A percentile compares a stretch with the other conserved stretches of the same genome.
Evolutionary conservation across 2,329 filamentous ascomycete species (phyloP).

Genomic region (Leptographium flavum): DNA sequence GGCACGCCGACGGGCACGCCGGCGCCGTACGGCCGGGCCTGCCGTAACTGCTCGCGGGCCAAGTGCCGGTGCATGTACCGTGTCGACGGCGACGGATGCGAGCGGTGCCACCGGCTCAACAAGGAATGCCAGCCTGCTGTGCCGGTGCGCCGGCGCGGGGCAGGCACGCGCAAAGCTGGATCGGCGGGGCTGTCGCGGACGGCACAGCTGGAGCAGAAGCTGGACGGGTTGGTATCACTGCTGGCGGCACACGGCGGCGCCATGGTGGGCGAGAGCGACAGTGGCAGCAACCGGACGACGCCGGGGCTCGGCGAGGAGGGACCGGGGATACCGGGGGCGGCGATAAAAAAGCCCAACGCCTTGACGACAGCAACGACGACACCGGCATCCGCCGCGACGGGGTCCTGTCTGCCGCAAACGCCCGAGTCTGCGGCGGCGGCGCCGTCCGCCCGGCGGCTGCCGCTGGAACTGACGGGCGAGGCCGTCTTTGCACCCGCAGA

Average conservation of each 20-base stretch:
- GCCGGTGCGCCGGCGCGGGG: slow-evolving; percentile 22
- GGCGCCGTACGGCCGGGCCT: slow-evolving; percentile 27
- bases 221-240: slow-evolving; percentile 32
- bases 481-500: neutral
- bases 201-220: slow-evolving; percentile 32
- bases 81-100: slow-evolving; percentile 17
- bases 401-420: no score
- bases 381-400: no score
- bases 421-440: slow-evolving; percentile 1
- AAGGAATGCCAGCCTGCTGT: slow-evolving; percentile 32
- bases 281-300: neutral
- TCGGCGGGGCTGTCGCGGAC: slow-evolving; percentile 18
- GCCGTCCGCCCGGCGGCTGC: neutral
- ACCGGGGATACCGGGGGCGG: no score
- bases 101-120: slow-evolving; percentile 28
- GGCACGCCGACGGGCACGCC: slow-evolving; percentile 6
- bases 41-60: slow-evolving; percentile 30
- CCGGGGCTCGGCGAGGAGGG: neutral
- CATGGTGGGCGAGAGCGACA: neutral
- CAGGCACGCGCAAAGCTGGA: slow-evolving; percentile 19
- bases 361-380: neutral
- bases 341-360: no score
- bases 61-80: slow-evolving; percentile 33
- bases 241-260: slow-evolving; percentile 17
- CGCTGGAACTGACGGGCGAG: neutral